These are phyloP conservation scores for Oryza nivara DNA, from an alignment of 176 grass and related monocot genomes.

Conservation along the genomic window DNA sequence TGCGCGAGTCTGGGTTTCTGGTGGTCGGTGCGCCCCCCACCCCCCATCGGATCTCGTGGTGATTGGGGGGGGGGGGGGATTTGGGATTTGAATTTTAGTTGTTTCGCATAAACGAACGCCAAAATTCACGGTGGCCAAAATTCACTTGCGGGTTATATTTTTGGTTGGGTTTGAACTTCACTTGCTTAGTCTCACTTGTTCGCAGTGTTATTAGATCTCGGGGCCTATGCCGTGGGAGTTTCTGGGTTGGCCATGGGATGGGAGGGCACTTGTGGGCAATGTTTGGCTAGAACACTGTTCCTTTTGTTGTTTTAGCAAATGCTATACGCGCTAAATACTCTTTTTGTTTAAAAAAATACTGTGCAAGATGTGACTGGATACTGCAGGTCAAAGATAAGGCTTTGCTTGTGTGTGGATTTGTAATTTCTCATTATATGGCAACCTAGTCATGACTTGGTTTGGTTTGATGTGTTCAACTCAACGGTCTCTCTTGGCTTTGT, in stretches of 20 bases:
- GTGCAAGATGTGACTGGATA: not conserved
- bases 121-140: too few relatives aligned
- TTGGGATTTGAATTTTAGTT: too few relatives aligned
- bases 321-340: not conserved
- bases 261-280: not conserved
- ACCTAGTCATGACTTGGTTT: not conserved
- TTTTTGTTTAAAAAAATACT: not conserved
- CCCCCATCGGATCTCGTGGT: too few relatives aligned
- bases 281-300: not conserved
- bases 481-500: not conserved
- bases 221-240: not conserved
- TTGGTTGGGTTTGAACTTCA: not conserved
- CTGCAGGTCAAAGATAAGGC: not conserved
- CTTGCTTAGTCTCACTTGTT: not conserved
- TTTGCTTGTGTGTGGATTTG: not conserved
- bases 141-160: too few relatives aligned
- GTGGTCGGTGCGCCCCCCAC: too few relatives aligned
- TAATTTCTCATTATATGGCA: not conserved
- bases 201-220: not conserved
- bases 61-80: too few relatives aligned
- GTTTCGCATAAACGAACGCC: too few relatives aligned
- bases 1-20: too few relatives aligned
- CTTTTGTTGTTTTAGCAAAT: not conserved
- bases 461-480: not conserved
- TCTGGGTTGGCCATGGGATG: conserved; percentile 4